phyloP scores from a whole-genome alignment of 208 protist species.

The Crithidia bombi region DNA sequence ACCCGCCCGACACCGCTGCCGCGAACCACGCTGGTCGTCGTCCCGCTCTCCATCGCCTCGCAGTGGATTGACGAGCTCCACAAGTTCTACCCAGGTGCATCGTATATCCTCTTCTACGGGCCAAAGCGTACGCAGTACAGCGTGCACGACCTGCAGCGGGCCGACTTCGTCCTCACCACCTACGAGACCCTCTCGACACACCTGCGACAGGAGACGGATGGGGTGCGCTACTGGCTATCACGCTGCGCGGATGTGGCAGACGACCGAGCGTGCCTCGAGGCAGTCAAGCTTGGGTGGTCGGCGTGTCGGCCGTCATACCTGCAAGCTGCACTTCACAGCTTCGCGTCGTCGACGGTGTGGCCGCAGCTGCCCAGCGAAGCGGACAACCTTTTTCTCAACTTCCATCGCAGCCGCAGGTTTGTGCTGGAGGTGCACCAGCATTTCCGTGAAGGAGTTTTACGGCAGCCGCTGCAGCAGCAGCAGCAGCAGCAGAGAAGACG shows the following conservation, averaged over 20 bases:
- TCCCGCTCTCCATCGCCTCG: conserved; percentile 53
- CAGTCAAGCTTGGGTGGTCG: conserved; percentile 21
- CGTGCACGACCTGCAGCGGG: conserved; percentile 34
- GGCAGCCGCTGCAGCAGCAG: not conserved
- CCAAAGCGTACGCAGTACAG: conserved; percentile 44
- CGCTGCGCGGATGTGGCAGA: conserved; percentile 9
- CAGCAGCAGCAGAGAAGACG: not conserved
- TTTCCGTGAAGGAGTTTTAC: too few species aligned
- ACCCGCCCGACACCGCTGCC: conserved; percentile 22
- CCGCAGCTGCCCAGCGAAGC: conserved; percentile 1
- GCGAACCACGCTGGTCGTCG: conserved; percentile 56
- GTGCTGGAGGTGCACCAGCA: not conserved
- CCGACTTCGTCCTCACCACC: conserved; percentile 72
- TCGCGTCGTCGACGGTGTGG: conserved; percentile 26
- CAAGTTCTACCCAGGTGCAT: conserved; percentile 47
- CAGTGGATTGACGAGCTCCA: conserved; percentile 66
- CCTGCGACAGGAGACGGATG: conserved; percentile 46
- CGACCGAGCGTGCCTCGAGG: conserved; percentile 18
- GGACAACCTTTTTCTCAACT: not conserved
- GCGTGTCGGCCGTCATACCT: conserved; percentile 17
- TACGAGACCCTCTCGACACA: conserved; percentile 66
- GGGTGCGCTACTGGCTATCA: conserved; percentile 20
- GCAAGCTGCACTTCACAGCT: conserved; percentile 2
- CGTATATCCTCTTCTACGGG: conserved; percentile 63
- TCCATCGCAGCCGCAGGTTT: conserved; percentile 1